Evolutionary conservation across 768 basidiomycete genomes (phyloP).

Genomic region (Phlebiopsis gigantea): DNA sequence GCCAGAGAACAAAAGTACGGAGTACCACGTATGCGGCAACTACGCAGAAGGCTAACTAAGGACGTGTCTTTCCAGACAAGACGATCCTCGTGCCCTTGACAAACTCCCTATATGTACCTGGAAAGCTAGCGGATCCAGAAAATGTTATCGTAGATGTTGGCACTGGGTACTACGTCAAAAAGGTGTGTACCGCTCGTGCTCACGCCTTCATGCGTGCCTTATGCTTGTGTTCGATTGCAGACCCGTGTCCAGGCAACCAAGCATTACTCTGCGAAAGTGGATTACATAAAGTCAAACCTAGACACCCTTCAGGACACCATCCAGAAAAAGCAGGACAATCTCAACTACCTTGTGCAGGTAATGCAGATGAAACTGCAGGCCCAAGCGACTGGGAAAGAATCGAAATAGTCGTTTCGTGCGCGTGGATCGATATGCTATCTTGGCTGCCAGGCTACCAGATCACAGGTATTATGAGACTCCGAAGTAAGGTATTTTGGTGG

Average conservation of each 20-base stretch:
- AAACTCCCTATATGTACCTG: conserved; percentile 93
- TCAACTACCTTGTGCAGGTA: conserved; percentile 66
- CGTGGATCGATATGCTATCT: no score
- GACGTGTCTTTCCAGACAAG: conserved; percentile 53
- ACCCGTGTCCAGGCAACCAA: conserved; percentile 73
- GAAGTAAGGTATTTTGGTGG: neutral
- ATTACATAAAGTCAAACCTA: conserved; percentile 77
- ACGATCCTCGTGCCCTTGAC: conserved; percentile 89
- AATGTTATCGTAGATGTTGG: conserved; percentile 94
- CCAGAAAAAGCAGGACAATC: conserved; percentile 85
- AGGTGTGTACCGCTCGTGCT: conserved; percentile 45
- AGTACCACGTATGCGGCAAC: neutral
- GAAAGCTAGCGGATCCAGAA: conserved; percentile 75
- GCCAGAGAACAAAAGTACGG: conserved; percentile 56
- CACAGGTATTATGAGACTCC: neutral
- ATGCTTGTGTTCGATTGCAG: conserved; percentile 37
- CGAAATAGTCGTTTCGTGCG: conserved; percentile 2
- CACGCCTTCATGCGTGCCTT: neutral
- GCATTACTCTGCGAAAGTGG: conserved; percentile 78
- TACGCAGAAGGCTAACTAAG: neutral
- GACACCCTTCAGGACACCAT: conserved; percentile 87
- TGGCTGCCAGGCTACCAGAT: neutral
- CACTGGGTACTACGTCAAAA: conserved; percentile 94
- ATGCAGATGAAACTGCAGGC: conserved; percentile 59
- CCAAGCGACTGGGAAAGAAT: conserved; percentile 17